Percentiles rank a stretch among this genome's conserved stretches.
Conservation (phyloP, 345 rosid genomes). For the Noccaea caerulescens region DNA sequence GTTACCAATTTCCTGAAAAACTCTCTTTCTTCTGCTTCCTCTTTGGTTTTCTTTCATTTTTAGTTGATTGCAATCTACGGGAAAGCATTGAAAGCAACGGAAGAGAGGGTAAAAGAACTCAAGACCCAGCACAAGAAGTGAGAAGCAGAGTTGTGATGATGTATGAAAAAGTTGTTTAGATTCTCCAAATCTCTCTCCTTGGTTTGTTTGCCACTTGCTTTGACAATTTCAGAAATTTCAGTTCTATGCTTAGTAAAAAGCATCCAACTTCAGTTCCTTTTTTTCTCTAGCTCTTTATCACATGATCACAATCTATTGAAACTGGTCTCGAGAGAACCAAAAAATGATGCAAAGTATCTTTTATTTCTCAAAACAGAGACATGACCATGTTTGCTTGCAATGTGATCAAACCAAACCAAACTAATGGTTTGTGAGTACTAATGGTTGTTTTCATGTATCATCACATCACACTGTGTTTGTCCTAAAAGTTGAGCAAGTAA, state of each 20-base stretch:
- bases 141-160: constrained; percentile 38
- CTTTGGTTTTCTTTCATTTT: not conserved
- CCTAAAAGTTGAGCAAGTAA: too few relatives aligned
- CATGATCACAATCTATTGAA: not conserved
- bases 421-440: too few relatives aligned
- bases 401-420: too few relatives aligned
- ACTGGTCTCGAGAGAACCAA: not conserved
- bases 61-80: constrained; percentile 78
- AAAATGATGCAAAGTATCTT: too few relatives aligned
- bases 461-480: too few relatives aligned
- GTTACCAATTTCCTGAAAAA: not conserved
- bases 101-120: constrained; percentile 84
- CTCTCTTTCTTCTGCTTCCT: not conserved
- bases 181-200: constrained; percentile 22
- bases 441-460: too few relatives aligned
- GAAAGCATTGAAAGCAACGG: constrained; percentile 75
- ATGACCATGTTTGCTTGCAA: too few relatives aligned
- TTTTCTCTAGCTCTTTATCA: not conserved
- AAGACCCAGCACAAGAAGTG: constrained; percentile 61
- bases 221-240: not conserved
- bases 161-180: constrained; percentile 34
- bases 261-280: not conserved
- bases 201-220: constrained; percentile 7
- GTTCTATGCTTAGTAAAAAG: constrained; percentile 22
- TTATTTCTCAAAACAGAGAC: too few relatives aligned